Percentiles rank a stretch among this genome's conserved stretches.
Conservation (phyloP, 2,329 filamentous ascomycete genomes). For the Piedraia hortae region DNA sequence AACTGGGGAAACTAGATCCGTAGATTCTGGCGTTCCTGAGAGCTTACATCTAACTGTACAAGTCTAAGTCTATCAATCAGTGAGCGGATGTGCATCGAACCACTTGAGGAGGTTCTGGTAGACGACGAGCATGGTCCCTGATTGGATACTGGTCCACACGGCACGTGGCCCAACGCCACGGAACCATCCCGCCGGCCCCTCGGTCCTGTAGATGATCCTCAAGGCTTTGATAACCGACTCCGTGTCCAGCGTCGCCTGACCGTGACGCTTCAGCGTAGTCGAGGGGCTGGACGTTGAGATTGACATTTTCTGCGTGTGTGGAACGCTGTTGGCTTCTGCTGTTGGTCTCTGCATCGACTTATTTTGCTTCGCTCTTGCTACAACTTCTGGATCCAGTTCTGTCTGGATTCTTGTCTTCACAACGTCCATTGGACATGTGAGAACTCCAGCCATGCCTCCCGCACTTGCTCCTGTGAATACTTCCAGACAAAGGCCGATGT, state of each 20-base stretch:
- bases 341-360: constrained; percentile 2
- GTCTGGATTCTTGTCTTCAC: constrained; percentile 95
- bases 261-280: constrained; percentile 53
- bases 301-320: constrained; percentile 9
- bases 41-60: no score
- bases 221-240: constrained; percentile 70
- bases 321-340: constrained; percentile 3
- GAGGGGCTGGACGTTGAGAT: constrained; percentile 82
- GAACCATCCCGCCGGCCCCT: constrained; percentile 77
- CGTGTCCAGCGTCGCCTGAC: constrained; percentile 57
- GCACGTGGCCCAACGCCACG: constrained; percentile 74
- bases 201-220: constrained; percentile 64
- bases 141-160: constrained; percentile 95
- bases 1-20: no score
- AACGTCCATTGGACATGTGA: constrained; percentile 89
- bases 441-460: constrained; percentile 72
- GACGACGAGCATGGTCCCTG: constrained; percentile 82
- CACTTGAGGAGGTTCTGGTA: constrained; percentile 69
- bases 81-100: constrained; percentile 31
- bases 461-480: constrained; percentile 71
- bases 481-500: constrained; percentile 66
- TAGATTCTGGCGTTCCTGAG: no score
- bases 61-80: no score
- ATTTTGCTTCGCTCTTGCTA: constrained; percentile 8
- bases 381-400: constrained; percentile 36